Conservation (phyloP, 345 rosid species). For the Punica granatum region DNA sequence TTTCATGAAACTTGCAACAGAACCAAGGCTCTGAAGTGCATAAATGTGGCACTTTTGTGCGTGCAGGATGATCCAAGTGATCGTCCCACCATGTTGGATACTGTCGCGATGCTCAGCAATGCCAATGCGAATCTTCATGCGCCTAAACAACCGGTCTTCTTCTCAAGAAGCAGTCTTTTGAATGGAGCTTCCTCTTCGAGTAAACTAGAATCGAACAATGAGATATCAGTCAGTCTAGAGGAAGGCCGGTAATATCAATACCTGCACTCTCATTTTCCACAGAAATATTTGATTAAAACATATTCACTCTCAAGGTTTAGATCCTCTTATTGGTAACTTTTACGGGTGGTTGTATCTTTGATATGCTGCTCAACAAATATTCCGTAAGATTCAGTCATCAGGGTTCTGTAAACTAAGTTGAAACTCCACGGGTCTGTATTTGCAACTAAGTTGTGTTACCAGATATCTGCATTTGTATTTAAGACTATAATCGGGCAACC, state of each 20-base stretch:
- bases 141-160: constrained; percentile 43
- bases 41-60: constrained; percentile 44
- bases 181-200: constrained; percentile 35
- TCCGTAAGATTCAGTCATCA: too few relatives aligned
- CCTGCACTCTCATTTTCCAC: too few relatives aligned
- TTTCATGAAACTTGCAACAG: constrained; percentile 12
- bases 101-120: constrained; percentile 46
- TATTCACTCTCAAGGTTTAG: too few relatives aligned
- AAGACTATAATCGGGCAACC: too few relatives aligned
- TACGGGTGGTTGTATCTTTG: too few relatives aligned
- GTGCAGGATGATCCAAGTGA: constrained; percentile 54
- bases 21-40: constrained; percentile 27
- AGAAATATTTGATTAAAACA: too few relatives aligned
- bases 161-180: constrained; percentile 3
- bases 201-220: constrained; percentile 17
- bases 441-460: too few relatives aligned
- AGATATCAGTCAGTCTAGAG: background rate
- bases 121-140: constrained; percentile 35
- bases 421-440: too few relatives aligned
- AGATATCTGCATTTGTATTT: too few relatives aligned
- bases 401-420: too few relatives aligned
- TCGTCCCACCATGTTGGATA: constrained; percentile 39
- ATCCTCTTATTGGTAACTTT: too few relatives aligned
- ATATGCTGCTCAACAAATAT: too few relatives aligned
- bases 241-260: constrained; percentile 1